Conservation (phyloP, 2,329 filamentous ascomycete genomes). For the Diaporthe citri region DNA sequence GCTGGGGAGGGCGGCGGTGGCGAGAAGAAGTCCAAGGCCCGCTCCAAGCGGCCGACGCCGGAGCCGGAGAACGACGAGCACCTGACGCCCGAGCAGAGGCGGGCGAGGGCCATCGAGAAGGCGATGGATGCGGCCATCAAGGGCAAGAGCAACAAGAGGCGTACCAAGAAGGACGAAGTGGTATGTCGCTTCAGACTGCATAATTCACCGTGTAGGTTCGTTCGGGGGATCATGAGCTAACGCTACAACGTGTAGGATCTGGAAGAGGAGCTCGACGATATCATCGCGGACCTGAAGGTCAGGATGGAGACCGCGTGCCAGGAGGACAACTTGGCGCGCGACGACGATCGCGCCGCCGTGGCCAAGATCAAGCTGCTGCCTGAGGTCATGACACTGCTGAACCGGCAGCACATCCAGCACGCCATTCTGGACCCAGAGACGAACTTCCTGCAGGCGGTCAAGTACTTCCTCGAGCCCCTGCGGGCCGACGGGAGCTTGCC, state of each 20-base stretch:
- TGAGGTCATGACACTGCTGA: slow-evolving; percentile 88
- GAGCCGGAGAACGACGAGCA: slow-evolving; percentile 79
- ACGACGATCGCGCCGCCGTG: slow-evolving; percentile 82
- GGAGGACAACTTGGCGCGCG: slow-evolving; percentile 85
- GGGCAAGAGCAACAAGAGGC: slow-evolving; percentile 75
- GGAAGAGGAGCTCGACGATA: slow-evolving; percentile 89
- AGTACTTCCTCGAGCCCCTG: slow-evolving; percentile 96
- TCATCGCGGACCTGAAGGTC: slow-evolving; percentile 88
- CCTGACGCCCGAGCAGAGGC: slow-evolving; percentile 85
- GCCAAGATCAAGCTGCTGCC: slow-evolving; percentile 96
- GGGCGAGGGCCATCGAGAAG: slow-evolving; percentile 85
- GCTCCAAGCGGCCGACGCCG: slow-evolving; percentile 55
- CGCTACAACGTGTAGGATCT: slow-evolving; percentile 73
- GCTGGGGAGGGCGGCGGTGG: slow-evolving; percentile 53
- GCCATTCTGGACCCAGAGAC: slow-evolving; percentile 93
- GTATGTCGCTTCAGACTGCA: slow-evolving; percentile 63
- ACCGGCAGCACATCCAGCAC: slow-evolving; percentile 87
- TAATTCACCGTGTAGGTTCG: background rate
- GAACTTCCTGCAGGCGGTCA: slow-evolving; percentile 93
- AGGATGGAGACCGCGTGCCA: slow-evolving; percentile 93
- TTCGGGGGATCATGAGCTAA: background rate
- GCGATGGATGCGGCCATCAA: slow-evolving; percentile 92
- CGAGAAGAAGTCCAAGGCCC: slow-evolving; percentile 61
- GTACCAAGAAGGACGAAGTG: slow-evolving; percentile 88
- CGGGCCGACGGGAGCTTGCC: slow-evolving; percentile 89